phyloP scores from a whole-genome alignment of 306 rosid species.

The Herpetospermum pedunculosum region DNA sequence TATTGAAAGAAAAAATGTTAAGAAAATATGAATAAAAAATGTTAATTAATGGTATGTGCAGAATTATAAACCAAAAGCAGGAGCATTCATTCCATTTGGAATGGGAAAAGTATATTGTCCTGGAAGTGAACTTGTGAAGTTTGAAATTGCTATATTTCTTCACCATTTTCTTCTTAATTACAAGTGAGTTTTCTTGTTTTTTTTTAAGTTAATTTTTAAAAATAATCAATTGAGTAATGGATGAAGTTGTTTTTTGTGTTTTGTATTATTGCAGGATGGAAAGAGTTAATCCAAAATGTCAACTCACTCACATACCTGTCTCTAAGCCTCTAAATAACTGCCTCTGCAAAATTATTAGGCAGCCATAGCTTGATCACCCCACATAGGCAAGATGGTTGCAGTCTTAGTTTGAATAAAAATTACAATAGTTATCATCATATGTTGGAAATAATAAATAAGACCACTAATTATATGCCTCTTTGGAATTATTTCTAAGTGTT shows the following conservation, averaged over 20 bases:
- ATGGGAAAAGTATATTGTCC: conserved; percentile 46
- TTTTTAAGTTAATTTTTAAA: no score
- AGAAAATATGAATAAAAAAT: neutral
- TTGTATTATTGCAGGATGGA: neutral
- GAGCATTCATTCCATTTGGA: conserved; percentile 46
- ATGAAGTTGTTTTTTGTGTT: no score
- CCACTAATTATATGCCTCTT: neutral
- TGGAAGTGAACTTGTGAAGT: conserved; percentile 37
- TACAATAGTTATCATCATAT: neutral
- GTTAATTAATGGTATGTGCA: conserved; percentile 5
- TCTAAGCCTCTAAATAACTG: neutral
- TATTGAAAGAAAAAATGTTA: no score
- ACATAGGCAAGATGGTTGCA: no score
- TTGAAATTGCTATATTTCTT: conserved; percentile 37
- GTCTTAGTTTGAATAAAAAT: no score
- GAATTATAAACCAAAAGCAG: conserved; percentile 31
- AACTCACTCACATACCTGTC: neutral
- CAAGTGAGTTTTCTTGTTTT: conserved; percentile 15
- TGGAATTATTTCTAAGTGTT: no score
- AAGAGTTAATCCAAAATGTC: neutral
- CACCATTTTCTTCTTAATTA: conserved; percentile 47
- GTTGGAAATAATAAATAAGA: no score
- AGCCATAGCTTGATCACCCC: neutral
- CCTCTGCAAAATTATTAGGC: neutral
- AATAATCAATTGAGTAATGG: no score